Evolutionary conservation across 805 yeast genomes (phyloP).

Genomic region (Citeromyces matritensis): DNA sequence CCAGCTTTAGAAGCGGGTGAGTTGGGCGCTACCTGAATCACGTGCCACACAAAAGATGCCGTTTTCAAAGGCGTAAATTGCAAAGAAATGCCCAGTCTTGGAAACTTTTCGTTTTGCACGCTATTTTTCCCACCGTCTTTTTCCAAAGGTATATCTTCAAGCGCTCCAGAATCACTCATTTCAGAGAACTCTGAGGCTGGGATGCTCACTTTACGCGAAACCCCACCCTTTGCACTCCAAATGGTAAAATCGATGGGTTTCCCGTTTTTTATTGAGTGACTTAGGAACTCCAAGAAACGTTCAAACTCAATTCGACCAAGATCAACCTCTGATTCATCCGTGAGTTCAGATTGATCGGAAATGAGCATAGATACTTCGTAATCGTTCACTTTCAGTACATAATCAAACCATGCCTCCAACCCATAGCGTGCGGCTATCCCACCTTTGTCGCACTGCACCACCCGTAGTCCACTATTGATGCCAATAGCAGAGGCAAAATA

Average conservation of each 20-base stretch:
- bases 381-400: constrained; percentile 66
- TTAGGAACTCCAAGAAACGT: constrained; percentile 4
- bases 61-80: constrained; percentile 68
- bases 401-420: constrained; percentile 81
- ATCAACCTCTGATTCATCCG: constrained; percentile 8
- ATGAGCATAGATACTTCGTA: constrained; percentile 28
- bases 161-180: constrained; percentile 12
- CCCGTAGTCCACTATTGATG: constrained; percentile 36
- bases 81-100: constrained; percentile 46
- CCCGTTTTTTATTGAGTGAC: constrained; percentile 4
- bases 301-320: constrained; percentile 3
- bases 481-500: constrained; percentile 13
- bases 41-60: constrained; percentile 79
- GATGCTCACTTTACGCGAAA: constrained; percentile 22
- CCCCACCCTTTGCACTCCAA: constrained; percentile 85
- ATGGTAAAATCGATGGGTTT: constrained; percentile 35
- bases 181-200: constrained; percentile 12
- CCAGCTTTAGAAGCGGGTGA: constrained; percentile 81
- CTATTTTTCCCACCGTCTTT: constrained; percentile 12
- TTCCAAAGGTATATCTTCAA: constrained; percentile 8
- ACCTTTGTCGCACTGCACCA: constrained; percentile 28
- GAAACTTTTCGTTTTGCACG: constrained; percentile 20
- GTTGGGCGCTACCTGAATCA: constrained; percentile 53
- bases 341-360: constrained; percentile 4
- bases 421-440: constrained; percentile 36